Percentiles rank a stretch among this genome's conserved stretches.
Conservation (phyloP, 768 basidiomycete genomes). For the Calvatia gigantea region DNA sequence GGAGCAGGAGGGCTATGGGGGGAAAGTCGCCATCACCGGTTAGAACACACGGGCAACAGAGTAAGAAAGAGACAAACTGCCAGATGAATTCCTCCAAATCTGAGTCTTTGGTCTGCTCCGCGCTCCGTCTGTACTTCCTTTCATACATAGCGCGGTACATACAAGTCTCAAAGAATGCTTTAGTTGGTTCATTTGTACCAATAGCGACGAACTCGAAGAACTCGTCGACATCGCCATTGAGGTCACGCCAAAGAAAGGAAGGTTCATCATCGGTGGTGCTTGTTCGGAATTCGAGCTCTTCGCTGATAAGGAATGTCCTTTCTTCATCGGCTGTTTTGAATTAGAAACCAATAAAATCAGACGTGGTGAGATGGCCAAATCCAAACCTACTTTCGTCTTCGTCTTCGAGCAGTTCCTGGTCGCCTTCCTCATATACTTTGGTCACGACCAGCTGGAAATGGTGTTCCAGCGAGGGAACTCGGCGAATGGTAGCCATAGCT, state of each 20-base stretch:
- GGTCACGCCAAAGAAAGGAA: slow-evolving; percentile 88
- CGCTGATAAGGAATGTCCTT: slow-evolving; percentile 85
- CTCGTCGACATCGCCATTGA: slow-evolving; percentile 89
- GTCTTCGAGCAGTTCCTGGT: slow-evolving; percentile 91
- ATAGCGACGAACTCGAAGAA: slow-evolving; percentile 89
- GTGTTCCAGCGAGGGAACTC: slow-evolving; percentile 72
- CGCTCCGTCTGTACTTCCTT: slow-evolving; percentile 75
- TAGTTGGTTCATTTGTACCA: slow-evolving; percentile 74
- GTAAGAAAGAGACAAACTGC: slow-evolving; percentile 51
- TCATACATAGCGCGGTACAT: slow-evolving; percentile 98
- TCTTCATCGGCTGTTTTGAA: slow-evolving; percentile 80
- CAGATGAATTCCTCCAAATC: slow-evolving; percentile 80
- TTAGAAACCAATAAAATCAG: not conserved
- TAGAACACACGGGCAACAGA: not conserved
- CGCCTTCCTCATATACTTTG: slow-evolving; percentile 95
- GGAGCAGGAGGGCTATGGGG: slow-evolving; percentile 35
- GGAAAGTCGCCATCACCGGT: not conserved
- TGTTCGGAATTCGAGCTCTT: slow-evolving; percentile 83
- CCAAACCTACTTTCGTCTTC: slow-evolving; percentile 83
- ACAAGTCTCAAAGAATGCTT: slow-evolving; percentile 88
- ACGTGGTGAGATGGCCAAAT: no score
- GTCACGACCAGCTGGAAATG: slow-evolving; percentile 92
- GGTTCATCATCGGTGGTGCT: slow-evolving; percentile 73
- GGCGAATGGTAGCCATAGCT: slow-evolving; percentile 90
- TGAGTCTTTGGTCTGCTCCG: slow-evolving; percentile 61